These are phyloP conservation scores for Craspedostauros australis DNA, from an alignment of 108 stramenopile genomes.

Conservation along the genomic window DNA sequence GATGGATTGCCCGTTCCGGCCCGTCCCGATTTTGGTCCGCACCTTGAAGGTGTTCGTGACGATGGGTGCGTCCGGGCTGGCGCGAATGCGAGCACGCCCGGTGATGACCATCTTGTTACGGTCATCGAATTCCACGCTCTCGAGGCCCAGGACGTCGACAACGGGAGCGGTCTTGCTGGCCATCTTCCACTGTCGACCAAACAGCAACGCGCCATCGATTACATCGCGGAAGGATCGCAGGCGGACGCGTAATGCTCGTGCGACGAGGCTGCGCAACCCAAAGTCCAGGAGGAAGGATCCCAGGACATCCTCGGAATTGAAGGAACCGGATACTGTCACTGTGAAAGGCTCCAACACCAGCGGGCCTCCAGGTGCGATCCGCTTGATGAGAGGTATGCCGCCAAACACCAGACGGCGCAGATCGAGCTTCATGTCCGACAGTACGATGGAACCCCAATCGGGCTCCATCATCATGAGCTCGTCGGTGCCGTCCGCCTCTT, in stretches of 20 bases:
- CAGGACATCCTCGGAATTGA: conserved; percentile 74
- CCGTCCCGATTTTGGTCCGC: conserved; percentile 76
- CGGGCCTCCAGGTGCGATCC: conserved; percentile 80
- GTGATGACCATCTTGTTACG: conserved; percentile 71
- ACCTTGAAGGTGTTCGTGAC: conserved; percentile 82
- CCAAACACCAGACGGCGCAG: conserved; percentile 73
- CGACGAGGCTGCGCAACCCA: conserved; percentile 69
- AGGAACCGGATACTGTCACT: conserved; percentile 70
- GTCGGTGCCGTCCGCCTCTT: conserved; percentile 10
- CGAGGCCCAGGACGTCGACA: conserved; percentile 68
- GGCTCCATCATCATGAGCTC: conserved; percentile 2
- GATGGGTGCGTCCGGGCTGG: conserved; percentile 46
- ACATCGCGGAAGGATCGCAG: conserved; percentile 72
- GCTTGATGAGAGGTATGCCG: conserved; percentile 54
- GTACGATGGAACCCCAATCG: conserved; percentile 54
- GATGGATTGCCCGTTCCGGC: conserved; percentile 63
- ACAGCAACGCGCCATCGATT: conserved; percentile 79
- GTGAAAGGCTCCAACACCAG: conserved; percentile 78
- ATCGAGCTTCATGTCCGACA: conserved; percentile 73
- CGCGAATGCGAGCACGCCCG: conserved; percentile 62
- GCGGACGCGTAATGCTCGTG: conserved; percentile 58
- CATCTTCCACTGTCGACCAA: conserved; percentile 74
- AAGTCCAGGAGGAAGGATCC: conserved; percentile 65
- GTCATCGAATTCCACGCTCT: conserved; percentile 73
- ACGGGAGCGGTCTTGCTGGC: conserved; percentile 55